Evolutionary conservation across 352 stramenopile genomes (phyloP).

Genomic region (Phytophthora boehmeriae): DNA sequence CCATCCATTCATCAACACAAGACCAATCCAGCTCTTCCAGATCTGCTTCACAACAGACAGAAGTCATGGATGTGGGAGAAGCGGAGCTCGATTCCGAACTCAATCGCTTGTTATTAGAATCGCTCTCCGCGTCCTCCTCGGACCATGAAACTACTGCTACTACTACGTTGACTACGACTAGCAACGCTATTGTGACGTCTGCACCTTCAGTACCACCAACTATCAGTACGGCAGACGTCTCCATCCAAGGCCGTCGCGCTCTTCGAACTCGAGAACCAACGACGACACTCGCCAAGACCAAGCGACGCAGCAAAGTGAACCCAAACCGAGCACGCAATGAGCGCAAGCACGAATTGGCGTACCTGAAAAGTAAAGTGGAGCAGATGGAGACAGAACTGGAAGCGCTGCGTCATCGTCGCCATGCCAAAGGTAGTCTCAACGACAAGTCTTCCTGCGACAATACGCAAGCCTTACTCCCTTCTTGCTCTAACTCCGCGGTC

Average conservation of each 20-base stretch:
- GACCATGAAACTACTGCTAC: conserved; percentile 17
- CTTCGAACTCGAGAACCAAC: conserved; percentile 14
- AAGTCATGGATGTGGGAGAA: conserved; percentile 6
- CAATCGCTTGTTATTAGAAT: conserved; percentile 31
- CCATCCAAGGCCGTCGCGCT: conserved; percentile 2
- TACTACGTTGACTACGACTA: neutral
- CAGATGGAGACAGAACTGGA: conserved; percentile 39
- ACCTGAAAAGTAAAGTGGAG: conserved; percentile 38
- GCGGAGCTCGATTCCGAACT: conserved; percentile 26
- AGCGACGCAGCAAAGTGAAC: conserved; percentile 36
- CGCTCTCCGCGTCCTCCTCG: conserved; percentile 24
- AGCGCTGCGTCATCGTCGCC: conserved; percentile 19
- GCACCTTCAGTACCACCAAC: conserved; percentile 10
- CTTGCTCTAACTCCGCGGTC: neutral
- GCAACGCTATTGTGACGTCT: conserved; percentile 11
- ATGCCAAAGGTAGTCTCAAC: conserved; percentile 10
- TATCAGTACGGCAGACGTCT: conserved; percentile 5
- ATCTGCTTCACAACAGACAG: no score
- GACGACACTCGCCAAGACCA: conserved; percentile 26
- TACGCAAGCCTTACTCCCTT: conserved; percentile 5
- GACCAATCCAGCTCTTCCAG: neutral
- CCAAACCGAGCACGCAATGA: conserved; percentile 39
- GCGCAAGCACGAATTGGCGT: conserved; percentile 39
- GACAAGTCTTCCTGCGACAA: conserved; percentile 4
- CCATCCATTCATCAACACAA: neutral